These are phyloP conservation scores for Citrullus colocynthis DNA, from an alignment of 306 rosid species.

Conservation along the genomic window DNA sequence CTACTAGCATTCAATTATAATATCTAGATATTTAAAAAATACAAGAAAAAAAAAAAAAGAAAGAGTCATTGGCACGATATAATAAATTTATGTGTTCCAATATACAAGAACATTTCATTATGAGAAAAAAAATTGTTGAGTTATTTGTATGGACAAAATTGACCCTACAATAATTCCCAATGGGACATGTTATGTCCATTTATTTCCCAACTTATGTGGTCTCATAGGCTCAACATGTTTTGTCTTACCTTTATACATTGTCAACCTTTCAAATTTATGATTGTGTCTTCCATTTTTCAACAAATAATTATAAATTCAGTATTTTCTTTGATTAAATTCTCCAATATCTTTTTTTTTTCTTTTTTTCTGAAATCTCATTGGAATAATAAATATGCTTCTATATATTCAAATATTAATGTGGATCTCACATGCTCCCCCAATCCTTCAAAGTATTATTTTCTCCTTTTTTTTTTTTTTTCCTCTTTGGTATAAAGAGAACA, in stretches of 20 bases:
- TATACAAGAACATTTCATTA: not conserved
- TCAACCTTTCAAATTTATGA: not conserved
- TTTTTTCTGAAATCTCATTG: too few relatives aligned
- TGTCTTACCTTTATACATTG: not conserved
- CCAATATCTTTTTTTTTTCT: not conserved
- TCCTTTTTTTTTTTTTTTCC: not conserved
- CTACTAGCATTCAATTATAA: too few relatives aligned
- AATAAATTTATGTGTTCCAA: not conserved
- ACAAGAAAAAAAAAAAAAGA: too few relatives aligned
- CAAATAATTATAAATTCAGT: not conserved
- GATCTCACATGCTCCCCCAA: not conserved
- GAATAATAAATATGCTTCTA: not conserved
- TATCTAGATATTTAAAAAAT: not conserved
- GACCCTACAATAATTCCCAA: not conserved
- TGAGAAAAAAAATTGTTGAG: not conserved
- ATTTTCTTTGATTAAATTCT: not conserved
- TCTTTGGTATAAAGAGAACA: not conserved
- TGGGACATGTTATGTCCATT: slow-evolving; percentile 1
- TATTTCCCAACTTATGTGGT: slow-evolving; percentile 10
- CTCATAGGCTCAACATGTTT: slow-evolving; percentile 6
- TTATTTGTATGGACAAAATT: not conserved
- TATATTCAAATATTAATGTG: not conserved
- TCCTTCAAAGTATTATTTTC: not conserved
- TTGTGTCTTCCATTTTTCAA: slow-evolving; percentile 3
- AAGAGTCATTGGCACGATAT: not conserved